These are phyloP conservation scores for Oenanthe sinensis DNA, from an alignment of 129 eudicot species.

Conservation along the genomic window DNA sequence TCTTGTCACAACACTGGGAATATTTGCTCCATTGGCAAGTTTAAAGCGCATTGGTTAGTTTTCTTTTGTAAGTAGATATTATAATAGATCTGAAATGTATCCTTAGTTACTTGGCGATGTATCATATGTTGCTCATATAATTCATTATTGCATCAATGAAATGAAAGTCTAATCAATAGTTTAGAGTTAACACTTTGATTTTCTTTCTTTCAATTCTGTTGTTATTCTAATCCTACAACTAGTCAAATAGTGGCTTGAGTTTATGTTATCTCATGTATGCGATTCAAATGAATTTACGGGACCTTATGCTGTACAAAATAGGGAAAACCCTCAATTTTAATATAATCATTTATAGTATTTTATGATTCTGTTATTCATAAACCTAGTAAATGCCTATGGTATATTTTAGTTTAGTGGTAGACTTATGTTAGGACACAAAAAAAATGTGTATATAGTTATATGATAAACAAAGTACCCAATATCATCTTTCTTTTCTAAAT, in stretches of 20 bases:
- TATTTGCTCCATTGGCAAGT: conserved; percentile 87
- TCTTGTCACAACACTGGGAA: conserved; percentile 52
- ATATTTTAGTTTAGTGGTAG: neutral
- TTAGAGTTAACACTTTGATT: neutral
- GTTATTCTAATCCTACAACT: neutral
- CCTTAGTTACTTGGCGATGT: neutral
- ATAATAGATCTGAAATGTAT: neutral
- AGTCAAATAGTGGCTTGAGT: neutral
- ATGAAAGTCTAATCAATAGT: neutral
- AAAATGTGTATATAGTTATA: neutral
- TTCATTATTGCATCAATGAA: neutral
- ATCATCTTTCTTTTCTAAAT: neutral
- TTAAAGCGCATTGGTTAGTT: conserved; percentile 85
- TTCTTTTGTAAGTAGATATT: conserved; percentile 5
- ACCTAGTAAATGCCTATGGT: neutral
- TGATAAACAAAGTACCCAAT: neutral
- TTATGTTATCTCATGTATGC: neutral
- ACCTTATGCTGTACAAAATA: neutral
- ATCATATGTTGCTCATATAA: neutral
- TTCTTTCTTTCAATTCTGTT: neutral
- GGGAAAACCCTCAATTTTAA: neutral
- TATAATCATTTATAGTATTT: neutral
- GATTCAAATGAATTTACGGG: neutral
- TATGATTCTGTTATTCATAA: neutral
- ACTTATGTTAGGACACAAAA: neutral